Conservation (phyloP, 345 rosid genomes). For the Moringa oleifera region DNA sequence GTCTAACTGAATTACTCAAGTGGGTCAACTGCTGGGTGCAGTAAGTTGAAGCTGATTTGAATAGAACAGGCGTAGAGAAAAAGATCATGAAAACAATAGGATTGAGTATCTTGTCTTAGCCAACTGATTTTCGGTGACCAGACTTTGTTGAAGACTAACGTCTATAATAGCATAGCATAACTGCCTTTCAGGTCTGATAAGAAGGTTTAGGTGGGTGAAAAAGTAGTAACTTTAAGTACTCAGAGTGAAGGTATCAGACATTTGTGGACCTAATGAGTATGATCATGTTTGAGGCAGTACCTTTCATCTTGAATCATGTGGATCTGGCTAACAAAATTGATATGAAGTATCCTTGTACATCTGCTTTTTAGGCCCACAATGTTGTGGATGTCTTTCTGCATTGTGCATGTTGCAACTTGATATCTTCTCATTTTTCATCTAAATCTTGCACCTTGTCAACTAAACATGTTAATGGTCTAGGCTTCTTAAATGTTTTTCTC, state of each 20-base stretch:
- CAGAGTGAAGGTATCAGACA: too few relatives aligned
- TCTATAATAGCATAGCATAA: not conserved
- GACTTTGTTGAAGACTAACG: not conserved
- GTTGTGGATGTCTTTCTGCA: too few relatives aligned
- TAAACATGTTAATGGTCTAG: not conserved
- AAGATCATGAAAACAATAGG: not conserved
- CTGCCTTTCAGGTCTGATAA: not conserved
- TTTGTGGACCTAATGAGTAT: too few relatives aligned
- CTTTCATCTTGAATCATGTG: not conserved
- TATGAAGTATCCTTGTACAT: too few relatives aligned
- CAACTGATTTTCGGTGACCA: too few relatives aligned
- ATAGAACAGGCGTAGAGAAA: not conserved
- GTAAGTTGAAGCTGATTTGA: not conserved
- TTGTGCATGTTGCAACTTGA: too few relatives aligned
- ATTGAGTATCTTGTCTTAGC: not conserved
- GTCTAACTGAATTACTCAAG: not conserved
- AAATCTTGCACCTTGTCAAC: not conserved
- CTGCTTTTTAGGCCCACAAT: too few relatives aligned
- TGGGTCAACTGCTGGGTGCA: constrained; percentile 1
- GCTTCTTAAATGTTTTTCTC: not conserved
- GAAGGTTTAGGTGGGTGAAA: too few relatives aligned
- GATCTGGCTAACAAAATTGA: not conserved
- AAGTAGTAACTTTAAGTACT: too few relatives aligned
- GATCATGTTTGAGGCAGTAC: not conserved
- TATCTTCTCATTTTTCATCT: not conserved